phyloP scores from a whole-genome alignment of 108 stramenopile genomes.

The Mayamaea pseudoterrestris region DNA sequence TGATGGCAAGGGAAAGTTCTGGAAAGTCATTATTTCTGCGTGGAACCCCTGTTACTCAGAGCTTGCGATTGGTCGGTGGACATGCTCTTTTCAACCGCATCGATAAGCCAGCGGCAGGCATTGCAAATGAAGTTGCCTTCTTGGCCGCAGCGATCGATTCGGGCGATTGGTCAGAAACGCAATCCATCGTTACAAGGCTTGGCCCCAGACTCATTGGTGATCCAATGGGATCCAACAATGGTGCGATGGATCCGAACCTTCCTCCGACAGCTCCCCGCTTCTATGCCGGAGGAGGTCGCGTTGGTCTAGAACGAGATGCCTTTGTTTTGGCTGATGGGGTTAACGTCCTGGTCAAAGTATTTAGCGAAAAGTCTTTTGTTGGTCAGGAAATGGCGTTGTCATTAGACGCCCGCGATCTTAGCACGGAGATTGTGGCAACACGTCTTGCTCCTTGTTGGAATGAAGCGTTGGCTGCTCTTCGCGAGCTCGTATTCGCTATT shows the following conservation, averaged over 20 bases:
- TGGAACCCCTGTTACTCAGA: constrained; percentile 5
- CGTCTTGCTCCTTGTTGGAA: constrained; percentile 46
- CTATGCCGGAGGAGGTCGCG: constrained; percentile 36
- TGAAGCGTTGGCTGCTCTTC: constrained; percentile 40
- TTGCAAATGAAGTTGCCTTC: constrained; percentile 30
- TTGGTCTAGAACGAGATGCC: constrained; percentile 43
- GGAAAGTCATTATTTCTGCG: constrained; percentile 9
- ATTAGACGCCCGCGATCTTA: constrained; percentile 37
- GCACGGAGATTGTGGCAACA: constrained; percentile 20
- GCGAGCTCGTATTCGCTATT: constrained; percentile 41
- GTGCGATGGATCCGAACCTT: constrained; percentile 20
- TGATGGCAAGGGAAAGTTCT: constrained; percentile 31
- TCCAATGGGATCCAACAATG: constrained; percentile 10
- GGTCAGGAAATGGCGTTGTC: constrained; percentile 27
- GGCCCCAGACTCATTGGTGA: constrained; percentile 48
- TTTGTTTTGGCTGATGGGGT: constrained; percentile 40
- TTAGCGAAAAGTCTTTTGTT: constrained; percentile 34
- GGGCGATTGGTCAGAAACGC: constrained; percentile 46
- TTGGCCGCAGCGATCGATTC: constrained; percentile 28
- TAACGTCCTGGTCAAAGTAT: constrained; percentile 23
- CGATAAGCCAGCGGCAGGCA: constrained; percentile 35
- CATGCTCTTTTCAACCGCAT: constrained; percentile 16
- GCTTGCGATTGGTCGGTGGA: constrained; percentile 26
- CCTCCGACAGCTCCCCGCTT: constrained; percentile 29
- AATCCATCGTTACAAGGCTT: constrained; percentile 28